Base-by-base conservation (phyloP, 2,329 filamentous ascomycete species). In the Fusarium begoniae region DNA sequence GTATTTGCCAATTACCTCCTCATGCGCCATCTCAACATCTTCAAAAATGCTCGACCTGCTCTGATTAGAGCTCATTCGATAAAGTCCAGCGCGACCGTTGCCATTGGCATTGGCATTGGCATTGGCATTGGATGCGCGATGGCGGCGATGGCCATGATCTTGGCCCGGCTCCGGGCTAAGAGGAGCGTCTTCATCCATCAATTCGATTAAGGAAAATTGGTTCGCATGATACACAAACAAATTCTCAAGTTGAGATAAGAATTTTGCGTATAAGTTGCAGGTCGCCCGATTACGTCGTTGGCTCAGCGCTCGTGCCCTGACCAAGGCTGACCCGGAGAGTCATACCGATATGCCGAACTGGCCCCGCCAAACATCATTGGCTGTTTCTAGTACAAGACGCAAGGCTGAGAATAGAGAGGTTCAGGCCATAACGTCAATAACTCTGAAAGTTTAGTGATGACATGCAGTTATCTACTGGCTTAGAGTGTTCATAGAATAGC, bases 21-120 rank as follows among this genome's bases (percentile, higher is more conserved):
- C 94, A 58, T 97, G 94, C 26, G 96, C 96, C 96, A 99, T 98
- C 82, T 98, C 96, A n/a, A 98, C 95, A 82, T 98, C 94, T 75
- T 94, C 94, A 77, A 98, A 92, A 76, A 98, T 92, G 83, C 94
- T 97, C 41, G 91, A 87, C 82, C 88, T 90, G 84, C 93, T 94
- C 78, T 91, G 87, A 78, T 94, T 94, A 58, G 91, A 93, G 74
- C 87, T 87, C 63, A 92, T 86, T 61, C 91, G 87, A 82, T 94
- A 94, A 71, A 93, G 80, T 58, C 80, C 61, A 30, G 71, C 63
- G 55, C 63, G 76, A 54, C 56, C 78, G 26, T 41, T 55, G 35
- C 37, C 24, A 41, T 41, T 41, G 51, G 35, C 32, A 66, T 79
- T 40, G 45, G 65, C n/a, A n/a, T n/a, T 38, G 45, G 65, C 77